Base-by-base conservation (phyloP, 2,329 filamentous ascomycete genomes). In the Aspergillus caelatus region DNA sequence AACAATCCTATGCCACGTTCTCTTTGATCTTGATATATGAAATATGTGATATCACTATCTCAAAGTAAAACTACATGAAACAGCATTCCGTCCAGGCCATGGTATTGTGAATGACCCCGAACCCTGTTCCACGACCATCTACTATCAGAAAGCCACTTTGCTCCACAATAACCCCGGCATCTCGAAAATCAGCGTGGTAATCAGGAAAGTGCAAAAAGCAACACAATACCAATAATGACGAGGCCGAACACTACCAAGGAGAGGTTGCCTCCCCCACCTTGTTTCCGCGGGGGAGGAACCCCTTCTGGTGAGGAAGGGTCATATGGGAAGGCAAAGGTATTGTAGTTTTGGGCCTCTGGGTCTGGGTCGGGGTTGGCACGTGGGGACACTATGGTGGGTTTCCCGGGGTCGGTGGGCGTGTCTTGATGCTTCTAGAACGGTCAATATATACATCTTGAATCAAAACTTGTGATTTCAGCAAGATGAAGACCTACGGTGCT, bases 11-110 rank as follows among this genome's bases (percentile, higher is more conserved):
- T 34, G 10, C 4, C 32, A 34, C 0, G 3, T 5, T 12, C 2
- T 34, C 32, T 11, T 34, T 34, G 11, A 11, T 34, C 32, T 34
- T 32, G 11, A 34, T 5, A 34, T 34, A 10, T 34, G 32, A 34
- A n/a, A n/a, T n/a, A n/a, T n/a, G n/a, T n/a, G n/a, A n/a, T n/a
- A n/a, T n/a, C n/a, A n/a, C 32, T 12, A 34, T 34, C 1, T 11
- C 32, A 34, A 34, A 4, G 10, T 10, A 34, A 0, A 11, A 34
- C 32, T 0, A 12, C 11, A 34, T 3, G 26, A 5, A 34, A 12
- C 32, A 11, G 11, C 11, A 4, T 12, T 34, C 10, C 4, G 0
- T 0, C 10, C 32, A 11, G 1, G 32, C 0, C 32, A 2, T 4
- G 32, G 32, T 12, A 32, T 32, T 32, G 11, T 32, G 4, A 12